phyloP scores from a whole-genome alignment of 805 yeast genomes.

The Pichia phayaonensis region DNA sequence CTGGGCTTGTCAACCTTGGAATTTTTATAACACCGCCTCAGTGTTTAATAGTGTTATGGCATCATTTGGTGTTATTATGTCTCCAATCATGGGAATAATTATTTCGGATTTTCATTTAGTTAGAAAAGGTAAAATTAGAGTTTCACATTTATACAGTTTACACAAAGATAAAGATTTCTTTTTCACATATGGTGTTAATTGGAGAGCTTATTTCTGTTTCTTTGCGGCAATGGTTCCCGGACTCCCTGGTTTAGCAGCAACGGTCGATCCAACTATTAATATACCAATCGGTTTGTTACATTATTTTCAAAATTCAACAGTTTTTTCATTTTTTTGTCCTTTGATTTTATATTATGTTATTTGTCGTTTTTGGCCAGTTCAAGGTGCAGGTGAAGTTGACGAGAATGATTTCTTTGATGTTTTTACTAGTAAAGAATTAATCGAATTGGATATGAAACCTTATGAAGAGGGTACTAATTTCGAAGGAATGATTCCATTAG shows the following conservation, averaged over 20 bases:
- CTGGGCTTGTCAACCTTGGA: slow-evolving; percentile 35
- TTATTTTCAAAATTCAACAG: slow-evolving; percentile 37
- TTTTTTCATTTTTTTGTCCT: slow-evolving; percentile 36
- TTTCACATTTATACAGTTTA: slow-evolving; percentile 10
- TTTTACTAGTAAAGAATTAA: slow-evolving; percentile 27
- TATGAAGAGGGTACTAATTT: neutral
- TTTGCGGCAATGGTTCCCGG: slow-evolving; percentile 13
- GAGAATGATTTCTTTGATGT: slow-evolving; percentile 25
- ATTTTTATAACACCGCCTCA: slow-evolving; percentile 28
- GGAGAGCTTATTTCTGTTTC: slow-evolving; percentile 15
- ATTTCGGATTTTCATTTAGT: slow-evolving; percentile 33
- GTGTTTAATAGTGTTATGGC: slow-evolving; percentile 24
- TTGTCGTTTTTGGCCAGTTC: slow-evolving; percentile 31
- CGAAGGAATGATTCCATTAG: neutral
- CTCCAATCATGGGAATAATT: slow-evolving; percentile 32
- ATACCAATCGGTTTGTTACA: slow-evolving; percentile 34
- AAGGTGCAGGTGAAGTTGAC: slow-evolving; percentile 30
- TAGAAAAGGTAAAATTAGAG: slow-evolving; percentile 30
- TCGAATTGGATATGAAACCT: slow-evolving; percentile 21
- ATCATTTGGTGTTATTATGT: slow-evolving; percentile 29
- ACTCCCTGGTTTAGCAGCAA: slow-evolving; percentile 17
- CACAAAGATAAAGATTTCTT: slow-evolving; percentile 16
- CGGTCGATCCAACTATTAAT: slow-evolving; percentile 17
- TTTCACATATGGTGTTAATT: slow-evolving; percentile 30
- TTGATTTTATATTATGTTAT: slow-evolving; percentile 32